Conservation (phyloP, 2,329 filamentous ascomycete species). For the Ophiocordyceps unilateralis region DNA sequence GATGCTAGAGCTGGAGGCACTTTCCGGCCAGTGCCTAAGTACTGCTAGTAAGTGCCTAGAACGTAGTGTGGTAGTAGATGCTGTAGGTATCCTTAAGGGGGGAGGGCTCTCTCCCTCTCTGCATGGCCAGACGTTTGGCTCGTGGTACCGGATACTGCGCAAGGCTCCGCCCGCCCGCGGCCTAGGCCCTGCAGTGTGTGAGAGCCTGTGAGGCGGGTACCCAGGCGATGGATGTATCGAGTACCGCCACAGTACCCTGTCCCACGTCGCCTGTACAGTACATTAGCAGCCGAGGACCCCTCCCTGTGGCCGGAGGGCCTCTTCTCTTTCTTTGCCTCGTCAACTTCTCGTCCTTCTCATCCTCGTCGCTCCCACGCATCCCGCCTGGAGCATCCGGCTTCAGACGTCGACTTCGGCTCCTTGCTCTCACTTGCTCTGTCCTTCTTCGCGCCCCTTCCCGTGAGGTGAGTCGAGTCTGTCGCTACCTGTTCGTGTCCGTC, state of each 20-base stretch:
- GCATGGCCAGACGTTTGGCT: too few relatives aligned
- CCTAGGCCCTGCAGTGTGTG: too few relatives aligned
- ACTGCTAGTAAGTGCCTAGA: too few relatives aligned
- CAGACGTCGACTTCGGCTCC: background rate
- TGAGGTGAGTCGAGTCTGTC: background rate
- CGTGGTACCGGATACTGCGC: too few relatives aligned
- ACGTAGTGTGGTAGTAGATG: too few relatives aligned
- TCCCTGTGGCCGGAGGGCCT: background rate
- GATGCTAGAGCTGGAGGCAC: too few relatives aligned
- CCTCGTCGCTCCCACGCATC: background rate
- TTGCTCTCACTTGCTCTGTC: background rate
- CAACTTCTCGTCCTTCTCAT: background rate
- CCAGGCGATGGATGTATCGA: too few relatives aligned
- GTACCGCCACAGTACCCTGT: background rate
- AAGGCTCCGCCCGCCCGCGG: too few relatives aligned
- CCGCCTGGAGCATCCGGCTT: background rate
- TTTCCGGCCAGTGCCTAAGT: too few relatives aligned
- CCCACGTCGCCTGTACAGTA: background rate
- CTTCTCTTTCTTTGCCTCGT: background rate
- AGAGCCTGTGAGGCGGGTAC: too few relatives aligned
- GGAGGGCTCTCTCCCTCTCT: too few relatives aligned
- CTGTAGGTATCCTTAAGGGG: too few relatives aligned
- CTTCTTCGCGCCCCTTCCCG: background rate
- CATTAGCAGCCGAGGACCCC: conserved; percentile 2
- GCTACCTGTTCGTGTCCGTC: background rate